Evolutionary conservation across 306 rosid genomes (phyloP).

Genomic region (Vigna hirtella): DNA sequence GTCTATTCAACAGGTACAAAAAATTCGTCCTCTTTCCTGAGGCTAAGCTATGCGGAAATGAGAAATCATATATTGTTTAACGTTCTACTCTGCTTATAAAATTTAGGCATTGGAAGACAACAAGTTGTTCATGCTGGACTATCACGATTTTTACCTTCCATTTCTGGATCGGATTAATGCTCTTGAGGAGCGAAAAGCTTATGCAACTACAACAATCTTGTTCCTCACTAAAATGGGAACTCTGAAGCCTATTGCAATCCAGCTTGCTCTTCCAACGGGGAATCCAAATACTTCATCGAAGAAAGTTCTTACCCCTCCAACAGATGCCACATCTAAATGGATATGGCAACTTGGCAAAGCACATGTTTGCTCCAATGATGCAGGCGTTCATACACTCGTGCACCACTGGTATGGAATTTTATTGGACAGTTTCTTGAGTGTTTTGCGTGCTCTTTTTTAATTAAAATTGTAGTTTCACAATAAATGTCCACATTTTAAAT

Average conservation of each 20-base stretch:
- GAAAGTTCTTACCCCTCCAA: conserved; percentile 48
- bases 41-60: not conserved
- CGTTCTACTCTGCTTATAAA: not conserved
- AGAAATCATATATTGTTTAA: conserved; percentile 14
- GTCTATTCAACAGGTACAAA: conserved; percentile 54
- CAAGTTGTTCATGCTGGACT: conserved; percentile 51
- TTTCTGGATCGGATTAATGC: conserved; percentile 51
- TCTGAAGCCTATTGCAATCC: conserved; percentile 55
- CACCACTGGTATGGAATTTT: conserved; percentile 54
- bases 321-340: conserved; percentile 55
- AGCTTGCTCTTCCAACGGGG: conserved; percentile 49
- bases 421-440: not conserved
- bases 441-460: not conserved
- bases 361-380: conserved; percentile 55
- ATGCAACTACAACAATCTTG: conserved; percentile 57
- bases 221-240: conserved; percentile 53
- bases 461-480: not conserved
- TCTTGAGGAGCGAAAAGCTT: conserved; percentile 51
- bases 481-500: not conserved
- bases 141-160: conserved; percentile 52
- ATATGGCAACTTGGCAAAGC: conserved; percentile 58
- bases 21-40: conserved; percentile 1
- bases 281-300: conserved; percentile 42
- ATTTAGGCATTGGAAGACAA: conserved; percentile 54
- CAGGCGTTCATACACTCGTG: conserved; percentile 49